These are phyloP conservation scores for Russula brevipes DNA, from an alignment of 768 basidiomycete species.

Conservation along the genomic window DNA sequence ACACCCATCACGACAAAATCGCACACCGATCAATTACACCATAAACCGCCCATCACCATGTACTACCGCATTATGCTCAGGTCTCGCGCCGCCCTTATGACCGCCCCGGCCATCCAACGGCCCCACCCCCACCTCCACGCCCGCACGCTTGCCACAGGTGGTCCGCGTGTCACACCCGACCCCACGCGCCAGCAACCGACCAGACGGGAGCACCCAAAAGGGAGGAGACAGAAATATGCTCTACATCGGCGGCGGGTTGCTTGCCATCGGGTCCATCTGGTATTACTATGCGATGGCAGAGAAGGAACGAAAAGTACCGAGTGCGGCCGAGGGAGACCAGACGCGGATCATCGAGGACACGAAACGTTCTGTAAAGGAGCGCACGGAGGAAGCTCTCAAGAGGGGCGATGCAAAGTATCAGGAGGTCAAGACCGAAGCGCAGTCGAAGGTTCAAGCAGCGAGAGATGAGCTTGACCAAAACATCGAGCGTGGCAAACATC, in stretches of 20 bases:
- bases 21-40: background rate
- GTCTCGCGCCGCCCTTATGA: constrained; percentile 6
- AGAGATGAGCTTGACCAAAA: constrained; percentile 1
- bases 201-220: background rate
- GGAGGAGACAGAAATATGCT: background rate
- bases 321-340: background rate
- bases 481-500: constrained; percentile 15
- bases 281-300: constrained; percentile 18
- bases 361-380: background rate
- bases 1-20: background rate
- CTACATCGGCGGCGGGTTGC: constrained; percentile 13
- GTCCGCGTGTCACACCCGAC: background rate
- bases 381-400: background rate
- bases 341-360: background rate
- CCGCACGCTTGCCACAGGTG: constrained; percentile 6
- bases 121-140: no score
- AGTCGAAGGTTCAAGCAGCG: constrained; percentile 1
- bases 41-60: background rate
- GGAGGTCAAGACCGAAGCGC: constrained; percentile 2
- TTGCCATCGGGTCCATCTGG: constrained; percentile 15
- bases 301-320: background rate
- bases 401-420: constrained; percentile 7
- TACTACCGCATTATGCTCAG: background rate
- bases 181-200: background rate
- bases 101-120: background rate